A percentile compares a stretch with the other conserved stretches of the same genome.
phyloP scores from a whole-genome alignment of 345 rosid species.

The Lenwebbia sp. region DNA sequence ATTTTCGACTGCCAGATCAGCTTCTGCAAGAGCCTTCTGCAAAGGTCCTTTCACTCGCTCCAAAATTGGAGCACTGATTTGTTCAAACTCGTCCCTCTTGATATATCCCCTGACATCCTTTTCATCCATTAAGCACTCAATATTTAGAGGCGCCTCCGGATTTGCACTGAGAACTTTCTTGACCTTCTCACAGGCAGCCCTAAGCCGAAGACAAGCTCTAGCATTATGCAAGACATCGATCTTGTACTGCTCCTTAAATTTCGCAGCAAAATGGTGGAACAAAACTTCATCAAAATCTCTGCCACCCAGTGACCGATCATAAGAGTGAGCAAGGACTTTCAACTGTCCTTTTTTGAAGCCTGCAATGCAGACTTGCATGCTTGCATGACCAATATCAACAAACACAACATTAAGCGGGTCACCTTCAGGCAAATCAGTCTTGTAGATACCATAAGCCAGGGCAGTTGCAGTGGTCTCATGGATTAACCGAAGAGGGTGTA shows the following conservation, averaged over 20 bases:
- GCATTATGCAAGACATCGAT: conserved; percentile 89
- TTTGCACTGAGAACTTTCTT: conserved; percentile 96
- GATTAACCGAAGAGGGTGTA: conserved; percentile 74
- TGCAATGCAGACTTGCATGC: conserved; percentile 96
- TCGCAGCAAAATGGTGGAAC: conserved; percentile 65
- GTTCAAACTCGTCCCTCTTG: conserved; percentile 91
- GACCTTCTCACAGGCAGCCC: conserved; percentile 82
- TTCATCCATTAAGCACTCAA: conserved; percentile 96
- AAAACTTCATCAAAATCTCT: conserved; percentile 92
- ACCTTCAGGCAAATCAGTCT: conserved; percentile 87
- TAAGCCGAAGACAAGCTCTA: conserved; percentile 72
- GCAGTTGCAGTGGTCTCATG: conserved; percentile 97
- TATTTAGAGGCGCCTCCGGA: conserved; percentile 75
- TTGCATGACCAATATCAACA: conserved; percentile 85
- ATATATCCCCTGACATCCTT: conserved; percentile 86
- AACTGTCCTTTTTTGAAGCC: conserved; percentile 87
- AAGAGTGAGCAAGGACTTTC: conserved; percentile 66
- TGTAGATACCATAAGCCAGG: conserved; percentile 92
- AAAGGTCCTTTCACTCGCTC: conserved; percentile 86
- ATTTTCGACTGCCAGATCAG: conserved; percentile 62
- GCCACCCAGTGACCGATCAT: conserved; percentile 79
- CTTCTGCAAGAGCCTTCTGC: conserved; percentile 88
- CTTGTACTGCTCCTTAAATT: conserved; percentile 82
- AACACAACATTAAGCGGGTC: conserved; percentile 84
- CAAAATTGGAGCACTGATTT: conserved; percentile 67